phyloP scores from a whole-genome alignment of 2,329 filamentous ascomycete species.

The Conoideocrella luteorostrata region DNA sequence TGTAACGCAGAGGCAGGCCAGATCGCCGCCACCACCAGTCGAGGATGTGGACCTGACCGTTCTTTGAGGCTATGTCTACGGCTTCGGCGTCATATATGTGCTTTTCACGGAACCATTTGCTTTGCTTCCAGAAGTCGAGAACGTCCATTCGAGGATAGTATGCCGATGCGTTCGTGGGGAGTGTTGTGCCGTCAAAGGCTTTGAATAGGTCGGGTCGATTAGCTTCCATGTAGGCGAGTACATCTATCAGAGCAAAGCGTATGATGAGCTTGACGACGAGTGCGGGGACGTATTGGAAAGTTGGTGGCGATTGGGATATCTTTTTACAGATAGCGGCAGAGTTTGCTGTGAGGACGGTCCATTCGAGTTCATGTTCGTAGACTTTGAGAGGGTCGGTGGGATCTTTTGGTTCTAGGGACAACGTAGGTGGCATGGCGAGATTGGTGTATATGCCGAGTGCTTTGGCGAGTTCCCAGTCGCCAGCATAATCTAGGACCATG shows the following conservation, averaged over 20 bases:
- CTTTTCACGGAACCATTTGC: slow-evolving; percentile 74
- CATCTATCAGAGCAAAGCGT: slow-evolving; percentile 76
- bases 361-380: slow-evolving; percentile 75
- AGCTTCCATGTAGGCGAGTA: slow-evolving; percentile 62
- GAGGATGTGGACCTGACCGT: slow-evolving; percentile 77
- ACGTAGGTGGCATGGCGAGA: slow-evolving; percentile 64
- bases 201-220: slow-evolving; percentile 70
- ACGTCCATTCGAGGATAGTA: slow-evolving; percentile 81
- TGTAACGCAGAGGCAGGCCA: slow-evolving; percentile 75
- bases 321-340: slow-evolving; percentile 67
- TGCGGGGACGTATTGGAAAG: slow-evolving; percentile 65
- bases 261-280: slow-evolving; percentile 84
- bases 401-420: slow-evolving; percentile 54
- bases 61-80: slow-evolving; percentile 78
- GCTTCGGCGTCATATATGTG: slow-evolving; percentile 75
- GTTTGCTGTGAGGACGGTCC: slow-evolving; percentile 70
- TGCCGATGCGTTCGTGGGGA: slow-evolving; percentile 82
- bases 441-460: slow-evolving; percentile 76
- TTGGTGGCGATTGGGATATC: slow-evolving; percentile 63
- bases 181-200: slow-evolving; percentile 75
- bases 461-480: slow-evolving; percentile 86
- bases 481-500: slow-evolving; percentile 74
- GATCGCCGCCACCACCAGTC: slow-evolving; percentile 86
- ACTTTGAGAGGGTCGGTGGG: slow-evolving; percentile 60
- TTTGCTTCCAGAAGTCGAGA: slow-evolving; percentile 85